Conservation (phyloP, 2,329 filamentous ascomycete genomes). For the Exserohilum turcica region DNA sequence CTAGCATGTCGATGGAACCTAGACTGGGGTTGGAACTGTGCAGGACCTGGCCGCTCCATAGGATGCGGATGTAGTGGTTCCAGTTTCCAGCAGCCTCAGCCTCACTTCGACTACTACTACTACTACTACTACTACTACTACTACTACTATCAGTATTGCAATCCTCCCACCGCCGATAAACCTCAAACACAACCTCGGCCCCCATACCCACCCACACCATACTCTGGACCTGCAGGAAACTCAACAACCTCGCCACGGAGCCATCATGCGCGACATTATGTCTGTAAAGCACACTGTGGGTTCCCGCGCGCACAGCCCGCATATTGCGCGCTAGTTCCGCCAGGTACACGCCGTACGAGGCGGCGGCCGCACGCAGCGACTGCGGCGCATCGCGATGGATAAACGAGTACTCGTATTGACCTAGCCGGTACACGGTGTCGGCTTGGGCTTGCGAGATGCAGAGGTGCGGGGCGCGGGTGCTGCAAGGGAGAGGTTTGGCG, state of each 20-base stretch:
- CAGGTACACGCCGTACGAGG: slow-evolving; percentile 73
- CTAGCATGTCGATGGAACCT: slow-evolving; percentile 70
- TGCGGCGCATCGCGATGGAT: slow-evolving; percentile 71
- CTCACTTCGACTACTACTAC: no score
- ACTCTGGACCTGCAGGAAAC: slow-evolving; percentile 70
- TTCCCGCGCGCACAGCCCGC: slow-evolving; percentile 48
- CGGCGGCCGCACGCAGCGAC: slow-evolving; percentile 66
- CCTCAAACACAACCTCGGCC: slow-evolving; percentile 75
- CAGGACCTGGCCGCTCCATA: slow-evolving; percentile 72
- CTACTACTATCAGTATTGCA: no score
- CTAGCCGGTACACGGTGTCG: slow-evolving; percentile 73
- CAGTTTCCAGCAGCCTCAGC: background rate
- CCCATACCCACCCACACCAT: slow-evolving; percentile 92
- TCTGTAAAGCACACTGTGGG: slow-evolving; percentile 58
- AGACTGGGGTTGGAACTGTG: slow-evolving; percentile 70
- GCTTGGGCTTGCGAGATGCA: slow-evolving; percentile 69
- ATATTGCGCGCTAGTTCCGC: slow-evolving; percentile 73
- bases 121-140: no score
- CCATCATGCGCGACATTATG: slow-evolving; percentile 86
- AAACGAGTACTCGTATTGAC: slow-evolving; percentile 80
- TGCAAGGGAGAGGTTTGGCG: slow-evolving; percentile 72
- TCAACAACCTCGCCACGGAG: slow-evolving; percentile 68
- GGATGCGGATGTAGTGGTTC: slow-evolving; percentile 63
- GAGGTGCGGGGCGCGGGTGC: slow-evolving; percentile 53
- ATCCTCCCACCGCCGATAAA: slow-evolving; percentile 54